These are phyloP conservation scores for Calonectria pteridis DNA, from an alignment of 2,329 filamentous ascomycete species.

Conservation along the genomic window DNA sequence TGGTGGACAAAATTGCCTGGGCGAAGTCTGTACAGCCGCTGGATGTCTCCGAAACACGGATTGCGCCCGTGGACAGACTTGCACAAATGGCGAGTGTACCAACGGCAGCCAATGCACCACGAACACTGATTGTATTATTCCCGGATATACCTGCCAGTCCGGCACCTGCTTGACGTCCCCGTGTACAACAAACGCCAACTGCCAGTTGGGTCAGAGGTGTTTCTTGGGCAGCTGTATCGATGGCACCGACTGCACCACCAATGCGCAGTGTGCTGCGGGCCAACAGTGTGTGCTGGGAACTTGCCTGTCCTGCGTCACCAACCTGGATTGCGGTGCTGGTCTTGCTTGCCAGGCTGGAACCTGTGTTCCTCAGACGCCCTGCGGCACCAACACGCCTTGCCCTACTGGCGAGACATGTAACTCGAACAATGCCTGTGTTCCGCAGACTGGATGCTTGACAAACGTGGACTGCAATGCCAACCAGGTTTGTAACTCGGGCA, in stretches of 20 bases:
- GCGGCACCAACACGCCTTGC: background rate
- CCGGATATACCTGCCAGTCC: background rate
- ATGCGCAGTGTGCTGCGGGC: background rate
- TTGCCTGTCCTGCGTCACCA: background rate
- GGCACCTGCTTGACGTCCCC: background rate
- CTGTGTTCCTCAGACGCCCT: conserved; percentile 2
- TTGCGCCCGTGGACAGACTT: conserved; percentile 7
- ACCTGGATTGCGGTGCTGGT: background rate
- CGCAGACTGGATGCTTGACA: background rate
- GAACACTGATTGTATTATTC: background rate
- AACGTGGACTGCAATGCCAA: background rate
- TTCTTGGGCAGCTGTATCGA: background rate
- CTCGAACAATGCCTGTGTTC: conserved; percentile 1
- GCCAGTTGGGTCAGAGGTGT: background rate
- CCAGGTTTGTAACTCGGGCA: background rate
- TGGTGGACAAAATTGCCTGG: background rate
- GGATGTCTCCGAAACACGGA: background rate
- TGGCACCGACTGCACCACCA: background rate
- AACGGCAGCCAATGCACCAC: background rate
- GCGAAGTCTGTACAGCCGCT: background rate
- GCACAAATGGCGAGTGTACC: background rate
- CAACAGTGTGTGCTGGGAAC: background rate
- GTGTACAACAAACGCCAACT: background rate
- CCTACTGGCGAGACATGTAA: background rate
- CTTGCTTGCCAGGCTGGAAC: background rate